Conservation (phyloP, 257 asterid species). For the Schizonepeta tenuifolia region DNA sequence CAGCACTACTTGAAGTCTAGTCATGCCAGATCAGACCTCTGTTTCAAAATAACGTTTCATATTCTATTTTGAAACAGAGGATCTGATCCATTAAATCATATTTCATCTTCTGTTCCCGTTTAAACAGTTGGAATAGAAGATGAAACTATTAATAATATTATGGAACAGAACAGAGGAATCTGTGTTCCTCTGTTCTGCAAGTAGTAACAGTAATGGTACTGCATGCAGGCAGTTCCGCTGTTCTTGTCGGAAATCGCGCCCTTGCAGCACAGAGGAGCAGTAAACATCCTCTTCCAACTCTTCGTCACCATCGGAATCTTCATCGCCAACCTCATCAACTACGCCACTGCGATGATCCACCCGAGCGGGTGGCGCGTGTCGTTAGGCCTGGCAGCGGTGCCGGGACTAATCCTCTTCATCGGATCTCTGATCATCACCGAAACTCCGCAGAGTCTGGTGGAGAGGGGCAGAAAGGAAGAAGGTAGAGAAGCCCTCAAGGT, state of each 20-base stretch:
- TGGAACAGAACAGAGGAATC: not conserved
- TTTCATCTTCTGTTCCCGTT: not conserved
- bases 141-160: not conserved
- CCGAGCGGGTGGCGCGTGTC: slow-evolving; percentile 87
- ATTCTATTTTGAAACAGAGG: not conserved
- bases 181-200: not conserved
- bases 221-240: slow-evolving; percentile 75
- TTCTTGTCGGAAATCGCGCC: slow-evolving; percentile 88
- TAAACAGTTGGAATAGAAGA: not conserved
- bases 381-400: slow-evolving; percentile 81
- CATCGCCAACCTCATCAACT: slow-evolving; percentile 70
- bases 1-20: not conserved
- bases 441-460: slow-evolving; percentile 86
- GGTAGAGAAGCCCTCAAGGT: slow-evolving; percentile 63
- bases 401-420: slow-evolving; percentile 64
- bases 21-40: not conserved
- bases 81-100: too few species aligned
- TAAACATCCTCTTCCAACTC: slow-evolving; percentile 81
- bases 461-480: slow-evolving; percentile 69
- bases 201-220: not conserved
- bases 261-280: slow-evolving; percentile 67
- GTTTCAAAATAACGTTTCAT: not conserved
- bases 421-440: slow-evolving; percentile 77
- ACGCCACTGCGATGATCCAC: slow-evolving; percentile 46
- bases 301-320: slow-evolving; percentile 77